Conservation (phyloP, 169 alveolate species). For the Nephromyces sp. region DNA sequence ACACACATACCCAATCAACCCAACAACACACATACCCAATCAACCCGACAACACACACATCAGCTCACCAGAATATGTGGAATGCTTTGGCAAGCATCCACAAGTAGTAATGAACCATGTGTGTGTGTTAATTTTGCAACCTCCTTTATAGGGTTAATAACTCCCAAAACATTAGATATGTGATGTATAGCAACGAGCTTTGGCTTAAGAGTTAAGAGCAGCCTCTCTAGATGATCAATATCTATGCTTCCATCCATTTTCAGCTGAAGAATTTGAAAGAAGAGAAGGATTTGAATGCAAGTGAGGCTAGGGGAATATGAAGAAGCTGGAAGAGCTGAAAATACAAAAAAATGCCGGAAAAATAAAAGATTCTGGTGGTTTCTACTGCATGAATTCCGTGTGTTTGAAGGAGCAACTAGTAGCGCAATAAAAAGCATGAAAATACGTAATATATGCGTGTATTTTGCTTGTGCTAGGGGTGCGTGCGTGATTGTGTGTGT, state of each 20-base stretch:
- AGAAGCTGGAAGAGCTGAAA: not conserved
- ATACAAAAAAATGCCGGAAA: not conserved
- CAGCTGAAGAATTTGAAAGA: not conserved
- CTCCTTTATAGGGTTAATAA: conserved; percentile 24
- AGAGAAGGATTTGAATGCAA: not conserved
- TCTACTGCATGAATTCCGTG: not conserved
- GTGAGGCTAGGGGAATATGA: not conserved
- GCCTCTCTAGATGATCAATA: conserved; percentile 11
- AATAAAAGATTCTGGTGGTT: not conserved
- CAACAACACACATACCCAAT: no score
- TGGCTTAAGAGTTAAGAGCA: conserved; percentile 25
- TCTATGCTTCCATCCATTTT: conserved; percentile 11
- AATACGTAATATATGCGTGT: no score
- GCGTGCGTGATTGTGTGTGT: no score
- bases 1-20: not conserved
- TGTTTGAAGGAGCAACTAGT: no score
- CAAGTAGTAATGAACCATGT: conserved; percentile 16
- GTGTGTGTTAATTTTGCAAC: conserved; percentile 18
- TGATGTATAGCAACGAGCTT: conserved; percentile 23
- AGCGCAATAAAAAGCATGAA: no score
- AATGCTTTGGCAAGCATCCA: conserved; percentile 39
- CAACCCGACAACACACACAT: no score
- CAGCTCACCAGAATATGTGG: conserved; percentile 19
- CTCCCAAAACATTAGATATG: conserved; percentile 34
- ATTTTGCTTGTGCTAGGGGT: no score